phyloP scores from a whole-genome alignment of 2,329 filamentous ascomycete species.

The Fusarium sp. region DNA sequence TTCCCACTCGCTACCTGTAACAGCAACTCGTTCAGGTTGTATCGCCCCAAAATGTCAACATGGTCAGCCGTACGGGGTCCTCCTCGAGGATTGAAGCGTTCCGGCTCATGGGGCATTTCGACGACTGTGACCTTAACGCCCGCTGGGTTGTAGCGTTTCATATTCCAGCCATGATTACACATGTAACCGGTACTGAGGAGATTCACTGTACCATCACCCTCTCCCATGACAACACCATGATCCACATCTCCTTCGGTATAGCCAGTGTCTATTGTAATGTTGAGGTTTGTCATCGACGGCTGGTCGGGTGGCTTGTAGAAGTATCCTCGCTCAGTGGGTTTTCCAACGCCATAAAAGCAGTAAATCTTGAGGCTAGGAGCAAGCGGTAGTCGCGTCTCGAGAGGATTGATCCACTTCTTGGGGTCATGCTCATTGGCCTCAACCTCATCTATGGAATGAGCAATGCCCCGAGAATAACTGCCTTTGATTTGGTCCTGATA shows the following conservation, averaged over 20 bases:
- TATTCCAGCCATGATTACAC: slow-evolving; percentile 94
- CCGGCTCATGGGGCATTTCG: slow-evolving; percentile 97
- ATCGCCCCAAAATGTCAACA: slow-evolving; percentile 92
- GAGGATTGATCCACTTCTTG: slow-evolving; percentile 92
- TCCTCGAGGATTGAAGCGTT: slow-evolving; percentile 86
- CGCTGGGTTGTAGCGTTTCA: slow-evolving; percentile 93
- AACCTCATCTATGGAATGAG: slow-evolving; percentile 82
- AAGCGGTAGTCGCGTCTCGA: slow-evolving; percentile 87
- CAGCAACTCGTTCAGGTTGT: slow-evolving; percentile 91
- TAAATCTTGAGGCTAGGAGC: slow-evolving; percentile 94
- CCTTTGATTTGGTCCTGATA: slow-evolving; percentile 78
- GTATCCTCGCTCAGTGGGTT: slow-evolving; percentile 91
- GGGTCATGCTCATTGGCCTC: slow-evolving; percentile 82
- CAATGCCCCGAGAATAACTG: slow-evolving; percentile 90
- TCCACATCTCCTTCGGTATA: slow-evolving; percentile 74
- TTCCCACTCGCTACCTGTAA: slow-evolving; percentile 86
- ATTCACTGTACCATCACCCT: slow-evolving; percentile 96
- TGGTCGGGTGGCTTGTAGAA: slow-evolving; percentile 82
- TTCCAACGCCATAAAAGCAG: slow-evolving; percentile 96
- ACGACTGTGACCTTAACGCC: slow-evolving; percentile 83
- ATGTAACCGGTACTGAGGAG: slow-evolving; percentile 94
- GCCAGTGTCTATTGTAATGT: slow-evolving; percentile 78
- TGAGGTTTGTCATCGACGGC: slow-evolving; percentile 74
- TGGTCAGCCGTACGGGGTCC: slow-evolving; percentile 84
- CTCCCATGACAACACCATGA: slow-evolving; percentile 93